These are phyloP conservation scores for Purpureocillium lavendulum DNA, from an alignment of 2,329 filamentous ascomycete genomes.

Conservation along the genomic window DNA sequence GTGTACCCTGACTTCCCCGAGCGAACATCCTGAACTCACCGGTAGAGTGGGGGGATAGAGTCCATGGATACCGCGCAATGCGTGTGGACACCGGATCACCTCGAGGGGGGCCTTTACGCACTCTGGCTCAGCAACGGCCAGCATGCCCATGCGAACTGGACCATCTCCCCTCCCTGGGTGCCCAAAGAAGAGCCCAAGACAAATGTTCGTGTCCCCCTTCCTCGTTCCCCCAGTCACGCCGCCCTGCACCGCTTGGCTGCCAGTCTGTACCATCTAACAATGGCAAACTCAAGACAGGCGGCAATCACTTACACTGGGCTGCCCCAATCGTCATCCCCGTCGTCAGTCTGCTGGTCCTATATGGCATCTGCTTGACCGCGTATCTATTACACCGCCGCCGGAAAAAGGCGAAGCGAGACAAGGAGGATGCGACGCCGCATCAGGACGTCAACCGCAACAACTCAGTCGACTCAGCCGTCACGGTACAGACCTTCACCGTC, in stretches of 20 bases:
- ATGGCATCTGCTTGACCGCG: conserved; percentile 16
- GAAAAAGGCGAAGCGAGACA: conserved; percentile 12
- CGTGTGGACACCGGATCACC: conserved; percentile 18
- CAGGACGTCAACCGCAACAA: conserved; percentile 11
- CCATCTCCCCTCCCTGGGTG: conserved; percentile 22
- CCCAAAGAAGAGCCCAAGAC: conserved; percentile 14
- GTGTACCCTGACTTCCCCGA: conserved; percentile 6
- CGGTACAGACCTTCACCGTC: conserved; percentile 11
- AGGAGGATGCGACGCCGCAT: conserved; percentile 6
- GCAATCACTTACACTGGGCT: conserved; percentile 14
- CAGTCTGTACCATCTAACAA: conserved; percentile 1
- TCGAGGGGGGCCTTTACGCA: conserved; percentile 18
- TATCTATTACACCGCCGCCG: conserved; percentile 19
- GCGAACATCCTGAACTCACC: conserved; percentile 5
- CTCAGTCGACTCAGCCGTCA: conserved; percentile 14
- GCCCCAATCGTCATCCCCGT: conserved; percentile 21
- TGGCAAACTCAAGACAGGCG: conserved; percentile 10
- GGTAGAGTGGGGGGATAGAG: conserved; percentile 10
- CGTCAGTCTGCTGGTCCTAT: conserved; percentile 18
- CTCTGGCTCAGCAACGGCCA: conserved; percentile 17
- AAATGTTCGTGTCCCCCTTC: neutral
- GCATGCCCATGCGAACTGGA: conserved; percentile 16
- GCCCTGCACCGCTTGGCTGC: too few species aligned
- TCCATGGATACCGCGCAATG: conserved; percentile 14
- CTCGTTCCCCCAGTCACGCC: neutral